Conservation (phyloP, 192 early-diverging fungal species). For the Backusella parvicylindrica region DNA sequence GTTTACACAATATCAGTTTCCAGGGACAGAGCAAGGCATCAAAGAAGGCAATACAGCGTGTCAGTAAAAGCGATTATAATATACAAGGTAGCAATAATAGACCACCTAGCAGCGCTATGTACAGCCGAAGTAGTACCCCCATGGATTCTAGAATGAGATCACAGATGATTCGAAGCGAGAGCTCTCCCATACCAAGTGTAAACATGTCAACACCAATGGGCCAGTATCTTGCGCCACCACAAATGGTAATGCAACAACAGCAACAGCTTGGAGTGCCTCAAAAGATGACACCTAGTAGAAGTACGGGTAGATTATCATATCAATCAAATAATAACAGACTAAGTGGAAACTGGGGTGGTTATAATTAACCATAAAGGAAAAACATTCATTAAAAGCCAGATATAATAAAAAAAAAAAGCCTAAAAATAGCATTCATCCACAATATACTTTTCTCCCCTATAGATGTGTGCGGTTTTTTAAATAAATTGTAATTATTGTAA, state of each 20-base stretch:
- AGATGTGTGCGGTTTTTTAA: constrained; percentile 17
- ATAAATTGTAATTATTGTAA: neutral
- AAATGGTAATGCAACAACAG: neutral
- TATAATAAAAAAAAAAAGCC: neutral
- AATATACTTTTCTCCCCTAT: constrained; percentile 7
- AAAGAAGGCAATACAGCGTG: neutral
- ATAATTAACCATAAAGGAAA: neutral
- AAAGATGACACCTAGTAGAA: neutral
- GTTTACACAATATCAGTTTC: constrained; percentile 27
- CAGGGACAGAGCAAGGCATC: constrained; percentile 11
- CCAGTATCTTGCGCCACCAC: neutral
- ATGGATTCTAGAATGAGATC: constrained; percentile 3
- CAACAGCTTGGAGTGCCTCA: neutral
- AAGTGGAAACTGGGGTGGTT: neutral
- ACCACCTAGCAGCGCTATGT: neutral
- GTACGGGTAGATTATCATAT: neutral
- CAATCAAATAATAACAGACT: neutral
- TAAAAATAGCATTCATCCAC: neutral
- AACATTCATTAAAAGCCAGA: neutral
- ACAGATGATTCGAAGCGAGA: constrained; percentile 24
- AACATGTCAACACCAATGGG: constrained; percentile 2
- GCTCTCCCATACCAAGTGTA: neutral
- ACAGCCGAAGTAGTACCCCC: neutral
- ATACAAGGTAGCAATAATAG: neutral
- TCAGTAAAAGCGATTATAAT: constrained; percentile 9